Evolutionary conservation across 1,284 basidiomycete species (phyloP).

Genomic region (Tylopilus sp.): DNA sequence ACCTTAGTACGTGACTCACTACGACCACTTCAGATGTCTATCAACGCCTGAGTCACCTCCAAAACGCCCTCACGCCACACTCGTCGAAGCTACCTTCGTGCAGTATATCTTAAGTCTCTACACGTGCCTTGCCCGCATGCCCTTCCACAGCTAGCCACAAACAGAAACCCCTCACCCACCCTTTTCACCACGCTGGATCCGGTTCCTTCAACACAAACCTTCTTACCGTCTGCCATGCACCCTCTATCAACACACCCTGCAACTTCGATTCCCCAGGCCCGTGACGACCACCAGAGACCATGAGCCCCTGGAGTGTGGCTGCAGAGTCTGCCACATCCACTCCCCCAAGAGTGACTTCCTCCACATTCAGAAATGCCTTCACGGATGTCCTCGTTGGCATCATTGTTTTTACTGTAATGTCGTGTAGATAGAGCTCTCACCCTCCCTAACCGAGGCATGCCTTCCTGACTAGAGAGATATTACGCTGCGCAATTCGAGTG

Average conservation of each 20-base stretch:
- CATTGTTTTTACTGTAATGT: constrained; percentile 20
- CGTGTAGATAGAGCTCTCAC: constrained; percentile 29
- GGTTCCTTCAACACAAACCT: constrained; percentile 27
- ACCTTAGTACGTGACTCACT: neutral
- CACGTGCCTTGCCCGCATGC: constrained; percentile 12
- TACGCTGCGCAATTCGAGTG: constrained; percentile 9
- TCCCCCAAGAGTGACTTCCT: constrained; percentile 29
- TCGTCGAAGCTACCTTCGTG: constrained; percentile 2
- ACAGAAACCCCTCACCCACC: constrained; percentile 25
- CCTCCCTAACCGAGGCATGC: constrained; percentile 24
- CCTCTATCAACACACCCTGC: constrained; percentile 11
- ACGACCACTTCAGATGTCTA: constrained; percentile 16
- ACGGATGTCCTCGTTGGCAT: constrained; percentile 31
- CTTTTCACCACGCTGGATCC: constrained; percentile 28
- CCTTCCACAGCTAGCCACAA: constrained; percentile 33
- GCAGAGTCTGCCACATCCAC: constrained; percentile 24
- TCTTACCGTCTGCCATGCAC: constrained; percentile 23
- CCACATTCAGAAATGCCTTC: constrained; percentile 30
- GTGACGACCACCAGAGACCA: neutral
- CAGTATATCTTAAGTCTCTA: constrained; percentile 16
- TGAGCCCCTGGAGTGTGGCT: constrained; percentile 22
- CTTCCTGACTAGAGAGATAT: constrained; percentile 25
- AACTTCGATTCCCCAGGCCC: neutral
- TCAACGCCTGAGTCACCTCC: constrained; percentile 18
- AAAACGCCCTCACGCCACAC: constrained; percentile 10